Evolutionary conservation across 768 basidiomycete species (phyloP).

Genomic region (Suillus discolor): DNA sequence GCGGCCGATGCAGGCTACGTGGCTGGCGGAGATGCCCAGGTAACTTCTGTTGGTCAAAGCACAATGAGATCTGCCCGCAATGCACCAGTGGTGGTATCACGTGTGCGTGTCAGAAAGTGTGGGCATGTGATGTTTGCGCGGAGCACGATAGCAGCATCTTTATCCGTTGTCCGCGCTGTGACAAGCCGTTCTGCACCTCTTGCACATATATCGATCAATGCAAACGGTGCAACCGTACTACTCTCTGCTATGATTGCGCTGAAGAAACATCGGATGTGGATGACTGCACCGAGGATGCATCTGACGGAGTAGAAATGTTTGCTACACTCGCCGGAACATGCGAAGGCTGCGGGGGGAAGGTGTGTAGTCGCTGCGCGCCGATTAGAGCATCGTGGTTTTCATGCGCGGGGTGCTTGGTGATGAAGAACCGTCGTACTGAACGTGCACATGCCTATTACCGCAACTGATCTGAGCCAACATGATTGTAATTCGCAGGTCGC

Average conservation of each 20-base stretch:
- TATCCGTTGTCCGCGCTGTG: not conserved
- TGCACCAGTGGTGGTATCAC: not conserved
- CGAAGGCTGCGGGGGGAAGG: not conserved
- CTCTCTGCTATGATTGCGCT: not conserved
- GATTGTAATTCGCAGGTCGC: too few species aligned
- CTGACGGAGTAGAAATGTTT: not conserved
- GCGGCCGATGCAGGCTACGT: not conserved
- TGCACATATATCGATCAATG: not conserved
- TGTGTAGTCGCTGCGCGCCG: not conserved
- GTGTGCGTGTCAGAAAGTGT: not conserved
- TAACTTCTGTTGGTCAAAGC: not conserved
- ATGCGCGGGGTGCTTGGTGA: not conserved
- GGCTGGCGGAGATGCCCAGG: not conserved
- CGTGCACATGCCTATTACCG: too few species aligned
- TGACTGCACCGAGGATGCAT: not conserved
- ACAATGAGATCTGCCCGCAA: not conserved
- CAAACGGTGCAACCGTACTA: not conserved
- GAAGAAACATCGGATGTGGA: not conserved
- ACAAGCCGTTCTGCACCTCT: not conserved
- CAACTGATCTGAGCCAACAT: too few species aligned
- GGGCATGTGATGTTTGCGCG: not conserved
- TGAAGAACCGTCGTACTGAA: not conserved
- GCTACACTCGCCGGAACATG: not conserved
- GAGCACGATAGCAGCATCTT: not conserved
- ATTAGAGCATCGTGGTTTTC: not conserved